Evolutionary conservation across 129 eudicot genomes (phyloP), one percentile per base, ranked within the genome.

Genomic region (Artemisia argyi): DNA sequence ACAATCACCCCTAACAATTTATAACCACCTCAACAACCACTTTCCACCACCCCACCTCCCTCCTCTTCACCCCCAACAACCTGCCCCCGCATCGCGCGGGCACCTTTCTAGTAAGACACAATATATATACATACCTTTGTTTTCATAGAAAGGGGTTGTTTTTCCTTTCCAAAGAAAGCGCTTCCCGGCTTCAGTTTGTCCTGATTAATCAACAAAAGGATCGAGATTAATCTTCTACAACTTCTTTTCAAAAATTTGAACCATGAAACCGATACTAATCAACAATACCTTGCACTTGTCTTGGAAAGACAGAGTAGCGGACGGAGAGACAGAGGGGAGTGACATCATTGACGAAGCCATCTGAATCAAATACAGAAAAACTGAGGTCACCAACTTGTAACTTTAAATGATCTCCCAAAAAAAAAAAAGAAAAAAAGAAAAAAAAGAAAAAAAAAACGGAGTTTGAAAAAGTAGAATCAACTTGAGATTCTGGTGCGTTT

Each of bases 311-410:
- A 68, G 19, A 8, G 82, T 74, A 77, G 82, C 82, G 0, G 78
- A 70, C 11, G 87, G 79, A 66, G 77, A 76, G 72, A 68, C 72
- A 18, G 85, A 82, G 2, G 75, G 65, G 22, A 85, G 66, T 7
- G 88, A 73, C 55, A 83, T 76, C 71, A 71, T 65, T 6, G 83
- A 16, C 1, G 87, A 87, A 74, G 89, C 85, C 93, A 84, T 84
- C 87, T 86, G 84, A 44, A 76, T 22, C 58, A 65, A 26, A 13
- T 22, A 69, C 28, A 56, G n/a, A 65, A 26, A 46, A 70, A 14
- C 15, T 17, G 14, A 57, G 44, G 39, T 67, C 22, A 58, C 24
- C 55, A 57, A 72, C 15, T 22, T 53, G 42, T 61, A 32, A 17
- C 53, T 49, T 17, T 48, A 39, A 20, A 42, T 20, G 63, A 61